These are phyloP conservation scores for Hypoxylon cercidicola DNA, from an alignment of 495 filamentous ascomycete species.

Conservation along the genomic window DNA sequence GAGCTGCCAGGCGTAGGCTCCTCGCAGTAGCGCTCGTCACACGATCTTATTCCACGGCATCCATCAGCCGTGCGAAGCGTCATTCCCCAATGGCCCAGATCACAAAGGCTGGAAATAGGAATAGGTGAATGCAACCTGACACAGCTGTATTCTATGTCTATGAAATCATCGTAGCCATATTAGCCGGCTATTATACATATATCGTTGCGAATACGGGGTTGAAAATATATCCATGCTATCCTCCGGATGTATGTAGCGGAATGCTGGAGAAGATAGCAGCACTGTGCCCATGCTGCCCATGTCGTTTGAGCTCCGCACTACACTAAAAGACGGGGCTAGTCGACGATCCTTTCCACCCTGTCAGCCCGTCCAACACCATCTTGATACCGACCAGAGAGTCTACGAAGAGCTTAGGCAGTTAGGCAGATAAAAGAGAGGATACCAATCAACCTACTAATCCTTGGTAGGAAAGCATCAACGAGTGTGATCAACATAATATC, in stretches of 20 bases:
- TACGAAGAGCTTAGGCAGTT: background rate
- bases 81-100: background rate
- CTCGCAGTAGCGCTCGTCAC: slow-evolving; percentile 28
- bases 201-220: too few relatives aligned
- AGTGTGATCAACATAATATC: background rate
- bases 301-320: background rate
- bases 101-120: slow-evolving; percentile 2
- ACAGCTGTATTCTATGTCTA: slow-evolving; percentile 3
- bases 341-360: background rate
- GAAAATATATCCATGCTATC: background rate
- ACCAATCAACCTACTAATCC: background rate
- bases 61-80: background rate
- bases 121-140: background rate
- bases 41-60: slow-evolving; percentile 22
- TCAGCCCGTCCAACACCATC: background rate
- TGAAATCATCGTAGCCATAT: slow-evolving; percentile 5
- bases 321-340: too few relatives aligned
- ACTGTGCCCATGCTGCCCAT: background rate
- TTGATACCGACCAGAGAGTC: slow-evolving; percentile 1
- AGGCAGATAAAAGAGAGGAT: background rate
- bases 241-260: background rate
- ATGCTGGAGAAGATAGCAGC: slow-evolving; percentile 4
- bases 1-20: slow-evolving; percentile 31
- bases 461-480: background rate
- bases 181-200: slow-evolving; percentile 12